Base-by-base conservation (phyloP, 306 rosid genomes). In the Comarum palustre region DNA sequence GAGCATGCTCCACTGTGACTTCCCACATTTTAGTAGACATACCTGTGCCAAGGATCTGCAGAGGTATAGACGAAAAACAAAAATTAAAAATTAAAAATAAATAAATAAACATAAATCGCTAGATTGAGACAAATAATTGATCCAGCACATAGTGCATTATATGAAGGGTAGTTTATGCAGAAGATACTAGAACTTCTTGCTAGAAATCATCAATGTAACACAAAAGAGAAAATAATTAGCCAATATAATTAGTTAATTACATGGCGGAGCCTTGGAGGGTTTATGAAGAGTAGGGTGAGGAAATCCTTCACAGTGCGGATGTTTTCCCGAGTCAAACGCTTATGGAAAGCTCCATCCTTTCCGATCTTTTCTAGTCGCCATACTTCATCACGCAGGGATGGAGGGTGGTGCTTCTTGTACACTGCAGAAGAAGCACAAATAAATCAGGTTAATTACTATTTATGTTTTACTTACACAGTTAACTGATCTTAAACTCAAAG, bases 21-120 rank as follows among this genome's bases (percentile, higher is more conserved):
- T 95, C 99, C 97, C 99, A 95, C 97, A 95, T 95, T 89, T 95
- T 95, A 62, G 99, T 84, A 38, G 99, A 91, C 99, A 95, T 95
- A 66, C 99, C 99, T 11, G 96, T 84, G 68, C 99, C 97, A 60
- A 91, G 87, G 83, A 91, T 88, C 99, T 95, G 85, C 81, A 79
- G 42, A 78, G 70, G 34, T 68, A 72, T 74, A 77, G 47, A 63
- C 5, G 3, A 22, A 34, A 29, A 29, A 52, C 13, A 36, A 36
- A 8, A 39, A 31, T n/a, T n/a, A n/a, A n/a, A n/a, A n/a, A n/a
- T n/a, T 5, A 76, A 76, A 13, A 22, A 34, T n/a, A 55, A 60
- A n/a, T n/a, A n/a, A n/a, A n/a, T n/a, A 10, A 36, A 42, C 2
- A 29, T 29, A 29, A 46, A 70, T 29, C 11, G 11, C 34, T 12